Evolutionary conservation across 2,329 filamentous ascomycete species (phyloP).

Genomic region (Cercospora sp.): DNA sequence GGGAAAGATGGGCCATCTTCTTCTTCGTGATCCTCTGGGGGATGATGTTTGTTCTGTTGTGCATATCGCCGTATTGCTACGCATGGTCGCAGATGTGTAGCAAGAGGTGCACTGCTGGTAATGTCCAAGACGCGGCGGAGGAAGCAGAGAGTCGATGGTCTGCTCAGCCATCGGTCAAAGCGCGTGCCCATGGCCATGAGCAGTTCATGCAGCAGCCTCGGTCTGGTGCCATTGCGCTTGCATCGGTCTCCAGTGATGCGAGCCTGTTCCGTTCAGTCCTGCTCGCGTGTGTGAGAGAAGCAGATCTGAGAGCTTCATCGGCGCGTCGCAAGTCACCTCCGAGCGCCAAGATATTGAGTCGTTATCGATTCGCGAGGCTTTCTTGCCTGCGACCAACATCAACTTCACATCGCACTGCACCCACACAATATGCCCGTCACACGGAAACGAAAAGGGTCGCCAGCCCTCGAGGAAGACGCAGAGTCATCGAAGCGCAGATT

Average conservation of each 20-base stretch:
- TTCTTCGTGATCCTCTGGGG: not conserved
- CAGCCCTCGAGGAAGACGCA: conserved; percentile 34
- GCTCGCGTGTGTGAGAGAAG: not conserved
- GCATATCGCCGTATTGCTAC: not conserved
- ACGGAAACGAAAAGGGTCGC: conserved; percentile 43
- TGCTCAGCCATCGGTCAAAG: conserved; percentile 49
- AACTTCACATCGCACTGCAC: not conserved
- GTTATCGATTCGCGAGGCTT: not conserved
- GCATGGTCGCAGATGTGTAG: not conserved
- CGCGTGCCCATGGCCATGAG: conserved; percentile 46
- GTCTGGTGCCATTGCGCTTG: conserved; percentile 41
- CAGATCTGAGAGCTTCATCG: not conserved
- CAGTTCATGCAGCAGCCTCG: conserved; percentile 31
- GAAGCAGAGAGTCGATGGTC: conserved; percentile 46
- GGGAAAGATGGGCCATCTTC: not conserved
- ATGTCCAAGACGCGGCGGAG: conserved; percentile 38
- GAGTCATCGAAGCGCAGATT: conserved; percentile 42
- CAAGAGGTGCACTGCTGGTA: not conserved
- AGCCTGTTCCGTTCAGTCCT: not conserved
- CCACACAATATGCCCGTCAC: conserved; percentile 26
- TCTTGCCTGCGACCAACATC: conserved; percentile 1
- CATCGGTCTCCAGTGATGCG: conserved; percentile 1
- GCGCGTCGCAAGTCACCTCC: not conserved
- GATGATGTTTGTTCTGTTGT: not conserved
- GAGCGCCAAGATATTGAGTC: not conserved